Evolutionary conservation across 2,329 filamentous ascomycete genomes (phyloP).

Genomic region (Monilinia fructigena): DNA sequence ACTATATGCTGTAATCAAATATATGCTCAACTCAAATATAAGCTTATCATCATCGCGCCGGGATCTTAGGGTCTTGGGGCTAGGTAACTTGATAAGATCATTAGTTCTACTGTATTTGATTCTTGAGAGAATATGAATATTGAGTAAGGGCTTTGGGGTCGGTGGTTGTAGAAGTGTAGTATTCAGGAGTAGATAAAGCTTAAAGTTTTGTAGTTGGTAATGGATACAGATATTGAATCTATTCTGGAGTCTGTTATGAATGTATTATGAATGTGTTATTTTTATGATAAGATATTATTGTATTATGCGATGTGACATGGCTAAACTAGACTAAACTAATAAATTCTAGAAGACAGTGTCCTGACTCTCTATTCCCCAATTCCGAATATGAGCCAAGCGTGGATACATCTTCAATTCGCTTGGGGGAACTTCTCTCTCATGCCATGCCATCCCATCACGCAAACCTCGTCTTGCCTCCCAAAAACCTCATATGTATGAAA

Average conservation of each 20-base stretch:
- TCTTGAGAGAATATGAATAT: neutral
- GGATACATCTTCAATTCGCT: constrained; percentile 10
- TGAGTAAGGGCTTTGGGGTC: neutral
- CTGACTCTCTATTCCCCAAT: no score
- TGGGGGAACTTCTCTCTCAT: neutral
- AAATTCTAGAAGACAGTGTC: neutral
- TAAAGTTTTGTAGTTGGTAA: neutral
- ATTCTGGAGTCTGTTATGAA: no score
- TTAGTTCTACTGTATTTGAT: no score
- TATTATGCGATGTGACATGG: neutral
- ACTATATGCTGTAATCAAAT: neutral
- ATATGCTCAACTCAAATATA: neutral
- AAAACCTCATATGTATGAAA: neutral
- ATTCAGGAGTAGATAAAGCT: neutral
- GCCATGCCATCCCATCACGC: neutral
- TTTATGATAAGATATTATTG: neutral
- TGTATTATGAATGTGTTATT: no score
- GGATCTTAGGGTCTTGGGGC: no score
- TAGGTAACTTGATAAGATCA: neutral
- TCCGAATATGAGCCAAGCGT: neutral
- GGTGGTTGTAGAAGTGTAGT: neutral
- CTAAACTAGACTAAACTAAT: neutral
- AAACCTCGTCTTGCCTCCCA: neutral
- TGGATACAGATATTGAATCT: no score
- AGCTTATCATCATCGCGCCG: neutral